Conservation (phyloP, 768 basidiomycete species). For the Tricholoma flavovirens region DNA sequence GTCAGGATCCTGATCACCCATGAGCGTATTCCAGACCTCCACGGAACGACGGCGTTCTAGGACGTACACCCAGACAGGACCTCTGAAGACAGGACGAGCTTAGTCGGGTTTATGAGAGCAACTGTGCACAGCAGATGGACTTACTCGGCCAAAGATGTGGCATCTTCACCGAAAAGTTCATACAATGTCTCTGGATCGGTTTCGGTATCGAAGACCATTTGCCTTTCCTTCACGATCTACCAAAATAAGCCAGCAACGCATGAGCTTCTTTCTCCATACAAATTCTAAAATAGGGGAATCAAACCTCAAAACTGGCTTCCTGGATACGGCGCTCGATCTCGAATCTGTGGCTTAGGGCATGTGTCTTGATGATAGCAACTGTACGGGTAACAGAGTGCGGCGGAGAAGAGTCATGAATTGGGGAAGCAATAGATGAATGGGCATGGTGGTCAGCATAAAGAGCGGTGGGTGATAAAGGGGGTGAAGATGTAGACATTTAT, state of each 20-base stretch:
- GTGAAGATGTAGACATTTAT: conserved; percentile 13
- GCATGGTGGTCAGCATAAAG: conserved; percentile 18
- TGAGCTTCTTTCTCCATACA: conserved; percentile 12
- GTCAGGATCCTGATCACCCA: conserved; percentile 61
- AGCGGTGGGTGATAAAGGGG: conserved; percentile 18
- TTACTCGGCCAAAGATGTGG: conserved; percentile 70
- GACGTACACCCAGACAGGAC: conserved; percentile 89
- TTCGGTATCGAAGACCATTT: conserved; percentile 85
- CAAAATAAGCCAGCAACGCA: conserved; percentile 9
- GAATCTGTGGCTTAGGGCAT: conserved; percentile 67
- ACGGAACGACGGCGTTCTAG: conserved; percentile 79
- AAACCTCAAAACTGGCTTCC: conserved; percentile 78
- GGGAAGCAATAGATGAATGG: conserved; percentile 3
- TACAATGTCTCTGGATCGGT: conserved; percentile 74
- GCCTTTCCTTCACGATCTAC: conserved; percentile 81
- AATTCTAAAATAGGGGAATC: conserved; percentile 17
- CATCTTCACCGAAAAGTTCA: conserved; percentile 77
- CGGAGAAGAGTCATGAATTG: conserved; percentile 11
- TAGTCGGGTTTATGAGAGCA: background rate
- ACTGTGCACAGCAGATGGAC: conserved; percentile 23
- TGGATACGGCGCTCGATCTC: conserved; percentile 77
- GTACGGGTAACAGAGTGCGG: conserved; percentile 46
- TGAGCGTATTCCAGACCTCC: conserved; percentile 72
- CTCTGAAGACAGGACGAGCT: conserved; percentile 36
- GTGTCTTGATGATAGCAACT: conserved; percentile 79